phyloP scores from a whole-genome alignment of 352 stramenopile species.

The Thalassiosira pacifica region DNA sequence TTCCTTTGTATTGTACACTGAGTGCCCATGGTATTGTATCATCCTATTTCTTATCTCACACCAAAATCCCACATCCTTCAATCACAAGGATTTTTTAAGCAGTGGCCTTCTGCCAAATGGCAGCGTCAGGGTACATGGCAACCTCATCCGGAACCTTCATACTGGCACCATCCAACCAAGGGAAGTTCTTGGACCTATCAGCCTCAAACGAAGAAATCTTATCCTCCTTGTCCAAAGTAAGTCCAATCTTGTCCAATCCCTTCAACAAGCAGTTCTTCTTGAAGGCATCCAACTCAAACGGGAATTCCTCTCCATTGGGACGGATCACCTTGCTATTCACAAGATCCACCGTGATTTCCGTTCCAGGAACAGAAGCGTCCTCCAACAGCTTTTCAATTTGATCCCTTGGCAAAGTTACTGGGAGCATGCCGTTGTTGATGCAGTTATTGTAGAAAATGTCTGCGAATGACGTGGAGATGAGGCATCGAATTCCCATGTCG shows the following conservation, averaged over 20 bases:
- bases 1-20: too few relatives aligned
- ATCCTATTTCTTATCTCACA: too few relatives aligned
- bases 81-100: too few relatives aligned
- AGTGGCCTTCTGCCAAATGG: constrained; percentile 69
- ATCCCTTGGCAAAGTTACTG: constrained; percentile 79
- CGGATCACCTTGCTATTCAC: constrained; percentile 87
- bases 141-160: constrained; percentile 84
- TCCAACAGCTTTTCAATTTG: constrained; percentile 84
- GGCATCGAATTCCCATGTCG: constrained; percentile 88
- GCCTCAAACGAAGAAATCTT: constrained; percentile 87
- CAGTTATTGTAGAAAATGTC: constrained; percentile 92
- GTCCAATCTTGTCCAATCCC: constrained; percentile 89
- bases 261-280: constrained; percentile 88
- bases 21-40: too few relatives aligned
- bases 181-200: constrained; percentile 72
- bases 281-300: constrained; percentile 89
- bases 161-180: constrained; percentile 88
- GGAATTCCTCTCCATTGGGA: constrained; percentile 80
- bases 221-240: constrained; percentile 87
- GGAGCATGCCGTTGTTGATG: constrained; percentile 91
- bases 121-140: constrained; percentile 80
- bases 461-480: constrained; percentile 89
- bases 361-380: constrained; percentile 73
- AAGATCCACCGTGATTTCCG: constrained; percentile 87
- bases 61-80: too few relatives aligned